Evolutionary conservation across 129 eudicot species (phyloP), one percentile per base, ranked within the genome.

Genomic region (Lactuca saligna): DNA sequence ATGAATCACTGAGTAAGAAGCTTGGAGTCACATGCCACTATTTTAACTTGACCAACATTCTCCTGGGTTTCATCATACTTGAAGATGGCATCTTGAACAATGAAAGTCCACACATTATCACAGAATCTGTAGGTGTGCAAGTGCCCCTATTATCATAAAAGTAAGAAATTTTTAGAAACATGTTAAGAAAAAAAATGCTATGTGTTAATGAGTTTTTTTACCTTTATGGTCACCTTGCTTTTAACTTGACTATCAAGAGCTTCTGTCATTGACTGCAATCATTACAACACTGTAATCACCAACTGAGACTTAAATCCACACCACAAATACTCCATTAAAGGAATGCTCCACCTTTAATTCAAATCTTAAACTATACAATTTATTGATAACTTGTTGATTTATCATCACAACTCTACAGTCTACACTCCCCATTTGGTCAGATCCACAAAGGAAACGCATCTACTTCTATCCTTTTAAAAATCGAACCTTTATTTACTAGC

Each of bases 21-120:
- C 82, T 85, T 85, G 5, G 86, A 82, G 65, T 85, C 90, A 25
- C 90, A 82, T 25, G 90, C 90, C 54, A 85, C 87, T 58, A 90
- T 88, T 82, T 88, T 88, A 50, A 91, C 91, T 51, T 83, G 85
- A 13, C 85, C 82, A 49, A 91, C 96, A 72, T 78, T 84, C 79
- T 88, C 96, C 39, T 82, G 88, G 76, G 55, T 71, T 44, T 88
- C 96, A 20, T 88, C 96, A 17, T 79, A 83, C 81, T 88, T 91
- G 78, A 91, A 85, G 35, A 65, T 50, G 63, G 88, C 97, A 76
- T 91, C 87, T 70, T 85, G 93, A 35, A 91, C 73, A 76, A 88
- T 86, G 87, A 91, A 91, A 17, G 94, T 91, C 97, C 97, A 91
- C n/a, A 91, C 97, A 66, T 91, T 85, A 81, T 88, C 94, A 71